These are phyloP conservation scores for Ambrosiella xylebori DNA, from an alignment of 2,329 filamentous ascomycete species.

Conservation along the genomic window DNA sequence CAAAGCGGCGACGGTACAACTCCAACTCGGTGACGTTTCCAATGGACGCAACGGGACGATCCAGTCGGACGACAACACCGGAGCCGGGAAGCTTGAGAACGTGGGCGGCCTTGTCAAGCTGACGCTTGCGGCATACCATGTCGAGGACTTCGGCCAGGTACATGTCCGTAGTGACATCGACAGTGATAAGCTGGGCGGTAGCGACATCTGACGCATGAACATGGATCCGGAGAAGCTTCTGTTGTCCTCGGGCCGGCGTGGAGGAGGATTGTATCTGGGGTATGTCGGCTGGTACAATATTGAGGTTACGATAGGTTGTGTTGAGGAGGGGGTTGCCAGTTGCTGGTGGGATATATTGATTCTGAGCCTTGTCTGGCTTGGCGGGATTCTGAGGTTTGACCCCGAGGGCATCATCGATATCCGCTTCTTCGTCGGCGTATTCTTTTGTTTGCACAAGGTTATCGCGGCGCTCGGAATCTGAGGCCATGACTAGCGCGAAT, in stretches of 20 bases:
- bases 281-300: conserved; percentile 39
- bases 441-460: conserved; percentile 53
- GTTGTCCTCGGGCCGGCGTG: conserved; percentile 39
- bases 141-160: conserved; percentile 73
- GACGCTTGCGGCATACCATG: conserved; percentile 57
- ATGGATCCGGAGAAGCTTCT: conserved; percentile 55
- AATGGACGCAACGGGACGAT: conserved; percentile 63
- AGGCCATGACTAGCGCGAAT: conserved; percentile 62
- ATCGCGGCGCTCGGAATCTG: conserved; percentile 46
- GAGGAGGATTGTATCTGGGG: conserved; percentile 27
- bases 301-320: conserved; percentile 36
- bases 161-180: conserved; percentile 65
- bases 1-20: conserved; percentile 56
- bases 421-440: conserved; percentile 36
- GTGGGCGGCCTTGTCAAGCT: conserved; percentile 62
- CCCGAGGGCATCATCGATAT: conserved; percentile 17
- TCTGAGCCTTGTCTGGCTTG: conserved; percentile 25
- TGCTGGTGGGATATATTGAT: conserved; percentile 14
- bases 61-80: conserved; percentile 56
- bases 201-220: conserved; percentile 52
- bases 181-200: conserved; percentile 54
- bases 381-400: conserved; percentile 17
- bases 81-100: conserved; percentile 62
- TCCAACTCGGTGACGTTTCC: conserved; percentile 61
- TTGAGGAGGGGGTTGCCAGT: conserved; percentile 39